Percentiles rank a stretch among this genome's conserved stretches.
Evolutionary conservation across 176 grass and related monocot species (phyloP).

Genomic region (Chloris gayana): DNA sequence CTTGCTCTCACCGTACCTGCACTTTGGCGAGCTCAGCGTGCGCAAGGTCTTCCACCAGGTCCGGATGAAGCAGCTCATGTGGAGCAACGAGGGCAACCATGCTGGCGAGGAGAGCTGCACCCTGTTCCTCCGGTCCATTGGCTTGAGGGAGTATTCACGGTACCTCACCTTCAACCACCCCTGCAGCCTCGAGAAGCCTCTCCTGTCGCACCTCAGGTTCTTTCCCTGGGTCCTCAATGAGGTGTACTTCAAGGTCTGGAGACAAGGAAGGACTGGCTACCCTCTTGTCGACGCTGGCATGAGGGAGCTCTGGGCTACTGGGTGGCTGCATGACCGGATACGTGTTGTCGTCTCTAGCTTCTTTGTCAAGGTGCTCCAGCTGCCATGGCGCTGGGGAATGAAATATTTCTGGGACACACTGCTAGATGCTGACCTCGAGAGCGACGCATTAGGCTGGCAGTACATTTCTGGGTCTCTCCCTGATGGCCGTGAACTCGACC

Average conservation of each 20-base stretch:
- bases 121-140: slow-evolving; percentile 80
- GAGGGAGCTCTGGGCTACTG: slow-evolving; percentile 98
- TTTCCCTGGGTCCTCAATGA: slow-evolving; percentile 94
- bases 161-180: slow-evolving; percentile 99
- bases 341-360: slow-evolving; percentile 92
- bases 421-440: slow-evolving; percentile 98
- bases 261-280: slow-evolving; percentile 94
- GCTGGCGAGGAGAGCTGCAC: slow-evolving; percentile 85
- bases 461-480: slow-evolving; percentile 94
- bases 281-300: slow-evolving; percentile 97
- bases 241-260: slow-evolving; percentile 84
- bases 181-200: slow-evolving; percentile 81
- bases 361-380: slow-evolving; percentile 95
- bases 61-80: slow-evolving; percentile 84
- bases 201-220: slow-evolving; percentile 85
- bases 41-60: slow-evolving; percentile 98
- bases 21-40: slow-evolving; percentile 95
- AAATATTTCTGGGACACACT: slow-evolving; percentile 99
- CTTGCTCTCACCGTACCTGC: slow-evolving; percentile 85
- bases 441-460: slow-evolving; percentile 95
- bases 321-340: slow-evolving; percentile 94
- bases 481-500: slow-evolving; percentile 88
- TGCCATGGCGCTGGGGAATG: slow-evolving; percentile 99
- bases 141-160: slow-evolving; percentile 88
- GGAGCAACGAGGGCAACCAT: slow-evolving; percentile 85